A percentile compares a stretch with the other conserved stretches of the same genome.
Conservation (phyloP, 1,284 basidiomycete species). For the Sporisorium exsertum region DNA sequence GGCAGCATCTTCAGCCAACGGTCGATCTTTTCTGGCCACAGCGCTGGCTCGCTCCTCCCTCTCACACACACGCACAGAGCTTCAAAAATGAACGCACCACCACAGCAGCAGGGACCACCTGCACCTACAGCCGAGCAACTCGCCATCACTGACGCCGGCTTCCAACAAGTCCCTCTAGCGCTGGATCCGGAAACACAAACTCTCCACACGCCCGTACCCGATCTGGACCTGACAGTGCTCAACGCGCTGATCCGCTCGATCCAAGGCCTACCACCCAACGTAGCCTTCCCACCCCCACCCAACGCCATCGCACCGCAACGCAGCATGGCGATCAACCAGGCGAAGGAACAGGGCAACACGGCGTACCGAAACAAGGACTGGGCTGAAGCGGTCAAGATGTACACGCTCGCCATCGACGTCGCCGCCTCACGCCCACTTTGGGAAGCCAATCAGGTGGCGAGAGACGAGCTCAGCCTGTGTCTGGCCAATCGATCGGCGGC, state of each 20-base stretch:
- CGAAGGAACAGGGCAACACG: slow-evolving; percentile 66
- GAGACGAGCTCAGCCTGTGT: slow-evolving; percentile 88
- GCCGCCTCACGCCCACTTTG: slow-evolving; percentile 88
- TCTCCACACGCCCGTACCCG: slow-evolving; percentile 44
- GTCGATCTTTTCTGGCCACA: not conserved
- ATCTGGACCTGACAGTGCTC: slow-evolving; percentile 62
- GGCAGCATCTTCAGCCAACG: not conserved
- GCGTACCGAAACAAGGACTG: slow-evolving; percentile 72
- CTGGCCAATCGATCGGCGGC: slow-evolving; percentile 92
- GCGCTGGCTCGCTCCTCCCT: slow-evolving; percentile 10
- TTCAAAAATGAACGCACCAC: slow-evolving; percentile 37
- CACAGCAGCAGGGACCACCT: slow-evolving; percentile 53
- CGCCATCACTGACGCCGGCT: slow-evolving; percentile 58
- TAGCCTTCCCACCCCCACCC: slow-evolving; percentile 66
- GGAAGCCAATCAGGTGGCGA: slow-evolving; percentile 83
- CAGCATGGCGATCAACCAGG: slow-evolving; percentile 61
- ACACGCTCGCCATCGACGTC: slow-evolving; percentile 84
- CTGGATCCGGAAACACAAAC: slow-evolving; percentile 46
- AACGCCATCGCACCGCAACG: slow-evolving; percentile 66
- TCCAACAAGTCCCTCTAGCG: slow-evolving; percentile 52
- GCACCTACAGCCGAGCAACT: slow-evolving; percentile 61
- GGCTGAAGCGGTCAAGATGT: slow-evolving; percentile 82
- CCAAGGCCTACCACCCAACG: slow-evolving; percentile 57
- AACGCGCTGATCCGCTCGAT: slow-evolving; percentile 67
- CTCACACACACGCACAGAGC: not conserved